Base-by-base conservation (phyloP, 345 rosid species). In the Aquilaria yunnanensis region DNA sequence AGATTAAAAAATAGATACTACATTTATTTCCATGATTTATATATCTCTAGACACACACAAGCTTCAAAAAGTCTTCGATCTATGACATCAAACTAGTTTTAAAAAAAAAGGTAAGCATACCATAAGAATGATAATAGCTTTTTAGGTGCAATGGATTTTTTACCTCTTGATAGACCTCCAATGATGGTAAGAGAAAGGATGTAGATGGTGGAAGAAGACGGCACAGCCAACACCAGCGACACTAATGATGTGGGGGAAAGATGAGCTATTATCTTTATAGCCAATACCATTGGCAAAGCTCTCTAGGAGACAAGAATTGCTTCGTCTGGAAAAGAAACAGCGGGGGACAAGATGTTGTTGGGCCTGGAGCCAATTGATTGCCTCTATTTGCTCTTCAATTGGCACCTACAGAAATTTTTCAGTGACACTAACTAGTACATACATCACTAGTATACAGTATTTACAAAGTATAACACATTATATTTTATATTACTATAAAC, bases 191-290 rank as follows among this genome's bases (percentile, higher is more conserved):
- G 92, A 83, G 79, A 92, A 92, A 6, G 96, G 92, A 47, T 65
- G 83, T 52, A 78, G 75, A 62, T 78, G 69, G 32, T 80, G 83
- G 53, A 92, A 92, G 75, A 78, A 83, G 5, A 88, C 87, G 0
- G 94, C 92, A 6, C 87, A 85, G 1, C 98, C 96, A 1, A 92
- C 75, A n/a, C 98, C 92, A 8, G 98, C 94, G 13, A 88, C 88
- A 33, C 86, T 85, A 58, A 88, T 69, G 59, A 86, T 59, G 58
- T 80, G 66, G 12, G 14, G 64, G 43, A 29, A 57, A 34, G 37
- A 45, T 10, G 71, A 63, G 68, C 1, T 59, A 52, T 4, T 3
- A 37, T 37, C 7, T 3, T 37, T 5, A 37, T 51, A 31, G 54
- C 81, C 80, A 54, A 69, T 77, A 7, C 86, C 85, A 54, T 74